Base-by-base conservation (phyloP, 495 filamentous ascomycete species). In the Echria macrotheca region DNA sequence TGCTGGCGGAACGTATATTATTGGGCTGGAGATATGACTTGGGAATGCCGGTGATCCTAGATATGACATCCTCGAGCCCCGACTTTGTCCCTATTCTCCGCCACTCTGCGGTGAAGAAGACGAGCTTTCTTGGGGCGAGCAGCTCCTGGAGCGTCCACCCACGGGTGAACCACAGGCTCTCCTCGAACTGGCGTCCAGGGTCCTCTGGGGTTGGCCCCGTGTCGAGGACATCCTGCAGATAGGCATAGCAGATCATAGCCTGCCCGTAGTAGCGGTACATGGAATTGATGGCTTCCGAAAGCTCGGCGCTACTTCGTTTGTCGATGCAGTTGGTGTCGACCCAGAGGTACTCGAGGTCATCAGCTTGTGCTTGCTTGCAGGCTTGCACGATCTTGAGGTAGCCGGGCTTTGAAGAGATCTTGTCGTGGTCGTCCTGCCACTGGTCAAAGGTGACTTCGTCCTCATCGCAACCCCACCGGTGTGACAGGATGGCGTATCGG, bases 321-420 rank as follows among this genome's bases (percentile, higher is more conserved):
- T 75, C 59, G 48, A 70, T 72, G 32, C 69, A 72, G 25, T 60
- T 62, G 26, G 68, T 70, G 35, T 70, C 68, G 28, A 59, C 58
- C 66, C 68, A 70, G 6, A 62, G 49, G 31, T 65, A 72, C 1
- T 40, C 18, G n/a, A 58, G 37, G 2, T 49, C 43, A 22, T 65
- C 52, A 0, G 15, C 25, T 0, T 8, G 18, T 0, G 64, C 57
- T 14, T 53, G 55, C 7, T 44, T 19, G 38, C 64, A 68, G 0
- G 55, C 55, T 1, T 45, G 50, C 2, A 47, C 1, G 37, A 69
- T 68, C 51, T 69, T 69, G 41, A 25, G 3, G 10, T 50, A 67
- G 2, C 64, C 61, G 5, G 42, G 44, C 43, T 64, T 59, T 17
- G 1, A 5, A 7, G 5, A 12, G 38, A 22, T 14, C 2, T 8